Evolutionary conservation across 352 stramenopile species (phyloP).

Genomic region (Globisporangium abappressorium): DNA sequence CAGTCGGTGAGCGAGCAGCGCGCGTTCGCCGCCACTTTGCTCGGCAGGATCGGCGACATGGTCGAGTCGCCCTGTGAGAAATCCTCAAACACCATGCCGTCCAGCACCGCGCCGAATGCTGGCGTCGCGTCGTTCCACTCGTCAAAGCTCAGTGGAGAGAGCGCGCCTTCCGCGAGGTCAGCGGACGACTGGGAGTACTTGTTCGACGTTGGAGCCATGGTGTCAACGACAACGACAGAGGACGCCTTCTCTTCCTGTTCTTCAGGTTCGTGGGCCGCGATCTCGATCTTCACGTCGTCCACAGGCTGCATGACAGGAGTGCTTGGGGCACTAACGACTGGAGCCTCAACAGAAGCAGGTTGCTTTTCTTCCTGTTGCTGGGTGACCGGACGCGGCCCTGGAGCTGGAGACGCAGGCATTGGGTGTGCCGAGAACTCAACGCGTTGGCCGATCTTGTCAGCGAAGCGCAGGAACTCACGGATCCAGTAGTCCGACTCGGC

Average conservation of each 20-base stretch:
- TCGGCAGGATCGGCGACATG: constrained; percentile 17
- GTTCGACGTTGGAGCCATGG: constrained; percentile 27
- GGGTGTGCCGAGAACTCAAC: constrained; percentile 34
- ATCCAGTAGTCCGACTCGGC: constrained; percentile 74
- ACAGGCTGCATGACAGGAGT: neutral
- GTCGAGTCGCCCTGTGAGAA: constrained; percentile 36
- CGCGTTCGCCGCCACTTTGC: constrained; percentile 3
- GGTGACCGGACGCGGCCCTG: constrained; percentile 9
- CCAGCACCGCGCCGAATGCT: constrained; percentile 38
- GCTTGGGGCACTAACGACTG: neutral
- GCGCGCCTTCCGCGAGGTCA: constrained; percentile 18
- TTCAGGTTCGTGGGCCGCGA: neutral
- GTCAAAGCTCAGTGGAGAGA: constrained; percentile 60
- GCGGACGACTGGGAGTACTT: constrained; percentile 10
- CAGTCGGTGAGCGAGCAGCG: constrained; percentile 48
- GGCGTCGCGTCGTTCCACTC: constrained; percentile 50
- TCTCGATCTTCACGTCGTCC: constrained; percentile 8
- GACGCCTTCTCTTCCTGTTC: neutral
- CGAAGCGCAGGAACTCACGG: constrained; percentile 64
- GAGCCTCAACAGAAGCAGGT: neutral
- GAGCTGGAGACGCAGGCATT: constrained; percentile 18
- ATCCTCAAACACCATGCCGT: constrained; percentile 41
- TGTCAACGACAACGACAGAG: constrained; percentile 7
- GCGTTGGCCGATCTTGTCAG: constrained; percentile 54
- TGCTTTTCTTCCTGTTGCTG: neutral